Percentiles rank a stretch among this genome's conserved stretches.
Conservation (phyloP, 768 basidiomycete species). For the Boletales sp. region DNA sequence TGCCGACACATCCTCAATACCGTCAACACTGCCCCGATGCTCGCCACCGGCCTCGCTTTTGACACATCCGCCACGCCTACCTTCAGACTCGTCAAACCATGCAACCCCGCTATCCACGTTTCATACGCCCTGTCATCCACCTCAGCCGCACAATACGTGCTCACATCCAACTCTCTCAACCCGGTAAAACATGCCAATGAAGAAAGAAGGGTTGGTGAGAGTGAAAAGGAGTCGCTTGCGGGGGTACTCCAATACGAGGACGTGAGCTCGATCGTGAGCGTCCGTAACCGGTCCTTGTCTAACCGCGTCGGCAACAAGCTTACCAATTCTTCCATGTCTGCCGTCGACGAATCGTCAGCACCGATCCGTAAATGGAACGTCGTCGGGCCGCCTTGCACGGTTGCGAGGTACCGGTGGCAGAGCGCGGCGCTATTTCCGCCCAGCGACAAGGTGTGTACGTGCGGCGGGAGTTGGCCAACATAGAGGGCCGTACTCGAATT, state of each 20-base stretch:
- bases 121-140: conserved; percentile 18
- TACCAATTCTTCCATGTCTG: conserved; percentile 15
- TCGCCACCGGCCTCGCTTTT: conserved; percentile 17
- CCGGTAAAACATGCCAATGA: conserved; percentile 14
- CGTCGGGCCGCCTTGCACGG: conserved; percentile 13
- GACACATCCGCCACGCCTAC: conserved; percentile 18
- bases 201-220: conserved; percentile 11
- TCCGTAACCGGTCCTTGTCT: conserved; percentile 7
- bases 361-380: conserved; percentile 21
- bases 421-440: conserved; percentile 21
- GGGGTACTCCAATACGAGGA: conserved; percentile 27
- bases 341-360: conserved; percentile 21
- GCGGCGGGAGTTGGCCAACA: conserved; percentile 15
- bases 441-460: conserved; percentile 19
- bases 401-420: conserved; percentile 20
- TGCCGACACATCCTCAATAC: conserved; percentile 18
- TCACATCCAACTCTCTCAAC: conserved; percentile 18
- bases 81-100: conserved; percentile 13
- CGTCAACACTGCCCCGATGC: conserved; percentile 14
- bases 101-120: conserved; percentile 13
- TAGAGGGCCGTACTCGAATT: conserved; percentile 18
- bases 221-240: conserved; percentile 20
- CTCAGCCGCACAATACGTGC: conserved; percentile 15
- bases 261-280: conserved; percentile 20
- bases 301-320: conserved; percentile 9